phyloP scores from a whole-genome alignment of 2,329 filamentous ascomycete genomes.

The Hypoxylon sp. region DNA sequence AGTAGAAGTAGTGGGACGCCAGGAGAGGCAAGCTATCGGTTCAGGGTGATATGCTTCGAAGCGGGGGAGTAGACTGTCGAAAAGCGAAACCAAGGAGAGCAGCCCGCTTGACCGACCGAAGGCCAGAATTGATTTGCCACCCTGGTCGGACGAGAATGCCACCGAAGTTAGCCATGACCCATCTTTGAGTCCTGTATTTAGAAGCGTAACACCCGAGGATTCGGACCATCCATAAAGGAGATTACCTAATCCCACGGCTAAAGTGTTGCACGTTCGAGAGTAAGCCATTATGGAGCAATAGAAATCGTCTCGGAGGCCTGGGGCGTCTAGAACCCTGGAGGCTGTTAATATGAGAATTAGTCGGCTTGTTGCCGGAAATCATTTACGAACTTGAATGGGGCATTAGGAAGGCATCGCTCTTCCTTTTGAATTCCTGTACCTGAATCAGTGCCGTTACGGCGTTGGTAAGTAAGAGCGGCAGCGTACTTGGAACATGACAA shows the following conservation, averaged over 20 bases:
- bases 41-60: conserved; percentile 81
- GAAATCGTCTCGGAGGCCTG: conserved; percentile 91
- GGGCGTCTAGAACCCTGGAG: conserved; percentile 86
- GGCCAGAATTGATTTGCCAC: conserved; percentile 84
- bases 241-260: conserved; percentile 86
- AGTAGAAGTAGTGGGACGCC: conserved; percentile 75
- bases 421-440: conserved; percentile 45
- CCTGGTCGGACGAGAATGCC: conserved; percentile 87
- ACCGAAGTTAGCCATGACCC: conserved; percentile 81
- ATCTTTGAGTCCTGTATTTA: conserved; percentile 63
- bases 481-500: conserved; percentile 43
- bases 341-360: conserved; percentile 52
- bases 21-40: conserved; percentile 84
- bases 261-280: conserved; percentile 77
- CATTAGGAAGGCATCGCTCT: conserved; percentile 71
- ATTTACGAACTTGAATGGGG: conserved; percentile 80
- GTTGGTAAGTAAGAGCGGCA: neutral
- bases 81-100: conserved; percentile 83
- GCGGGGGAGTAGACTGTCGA: conserved; percentile 75
- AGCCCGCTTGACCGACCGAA: conserved; percentile 84
- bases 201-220: conserved; percentile 72
- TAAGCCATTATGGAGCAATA: conserved; percentile 95
- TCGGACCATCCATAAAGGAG: conserved; percentile 94
- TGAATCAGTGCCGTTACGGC: conserved; percentile 27
- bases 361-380: neutral